phyloP scores from a whole-genome alignment of 306 rosid species.

The Lathyrus aphaca region DNA sequence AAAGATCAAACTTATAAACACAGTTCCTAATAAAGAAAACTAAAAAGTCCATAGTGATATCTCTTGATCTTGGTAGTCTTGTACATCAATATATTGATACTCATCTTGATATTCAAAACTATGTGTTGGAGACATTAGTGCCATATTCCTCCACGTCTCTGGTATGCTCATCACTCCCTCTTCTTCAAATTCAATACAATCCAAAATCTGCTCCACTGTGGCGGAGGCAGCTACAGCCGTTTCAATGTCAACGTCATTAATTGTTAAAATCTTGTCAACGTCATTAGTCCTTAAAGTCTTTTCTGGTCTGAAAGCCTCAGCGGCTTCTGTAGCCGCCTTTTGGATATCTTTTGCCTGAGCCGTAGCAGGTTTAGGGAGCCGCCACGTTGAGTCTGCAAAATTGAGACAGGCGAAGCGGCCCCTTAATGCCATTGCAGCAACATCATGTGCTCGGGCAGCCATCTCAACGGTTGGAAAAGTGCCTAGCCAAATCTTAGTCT shows the following conservation, averaged over 20 bases:
- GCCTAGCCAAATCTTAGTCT: too few species aligned
- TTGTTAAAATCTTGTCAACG: not conserved
- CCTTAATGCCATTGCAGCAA: too few species aligned
- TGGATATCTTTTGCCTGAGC: too few species aligned
- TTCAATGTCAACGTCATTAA: not conserved
- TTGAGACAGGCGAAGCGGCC: too few species aligned
- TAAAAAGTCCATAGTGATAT: not conserved
- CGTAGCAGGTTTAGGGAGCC: too few species aligned
- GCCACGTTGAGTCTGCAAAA: too few species aligned
- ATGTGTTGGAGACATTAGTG: conserved; percentile 62
- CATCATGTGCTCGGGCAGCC: too few species aligned
- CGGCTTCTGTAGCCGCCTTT: conserved; percentile 43
- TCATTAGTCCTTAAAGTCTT: not conserved
- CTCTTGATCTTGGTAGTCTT: conserved; percentile 2
- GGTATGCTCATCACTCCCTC: conserved; percentile 49
- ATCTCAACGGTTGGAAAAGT: too few species aligned
- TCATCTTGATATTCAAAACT: conserved; percentile 39
- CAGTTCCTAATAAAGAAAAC: not conserved
- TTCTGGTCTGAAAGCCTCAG: conserved; percentile 60
- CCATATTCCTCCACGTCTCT: conserved; percentile 64
- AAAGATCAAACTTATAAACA: not conserved
- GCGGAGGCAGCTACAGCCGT: not conserved
- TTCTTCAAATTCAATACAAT: conserved; percentile 51
- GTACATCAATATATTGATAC: conserved; percentile 36
- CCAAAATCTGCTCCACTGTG: conserved; percentile 6